These are phyloP conservation scores for Taxillus chinensis DNA, from an alignment of 164 flowering plant species.

Conservation along the genomic window DNA sequence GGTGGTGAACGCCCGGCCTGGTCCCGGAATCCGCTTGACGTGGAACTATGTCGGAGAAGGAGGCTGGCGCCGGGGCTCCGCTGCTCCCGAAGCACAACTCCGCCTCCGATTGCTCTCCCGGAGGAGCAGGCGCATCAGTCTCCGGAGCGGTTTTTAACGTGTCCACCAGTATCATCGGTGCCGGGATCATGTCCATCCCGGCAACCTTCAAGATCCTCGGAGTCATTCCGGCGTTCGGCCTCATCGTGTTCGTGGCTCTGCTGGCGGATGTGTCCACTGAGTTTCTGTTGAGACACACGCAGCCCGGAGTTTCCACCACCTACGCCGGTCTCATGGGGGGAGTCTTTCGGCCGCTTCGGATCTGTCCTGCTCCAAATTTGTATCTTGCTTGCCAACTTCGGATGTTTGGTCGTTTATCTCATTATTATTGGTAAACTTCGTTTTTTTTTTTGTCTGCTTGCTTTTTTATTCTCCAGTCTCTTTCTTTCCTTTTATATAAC, in stretches of 20 bases:
- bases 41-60: not conserved
- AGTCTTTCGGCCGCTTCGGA: slow-evolving; percentile 68
- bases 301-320: slow-evolving; percentile 41
- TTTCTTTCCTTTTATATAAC: not conserved
- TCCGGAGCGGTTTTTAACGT: slow-evolving; percentile 84
- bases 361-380: slow-evolving; percentile 57
- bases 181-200: slow-evolving; percentile 97
- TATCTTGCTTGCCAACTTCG: slow-evolving; percentile 56
- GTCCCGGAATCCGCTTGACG: too few relatives aligned
- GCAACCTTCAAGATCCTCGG: slow-evolving; percentile 86
- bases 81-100: not conserved
- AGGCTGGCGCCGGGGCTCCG: not conserved
- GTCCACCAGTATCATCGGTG: slow-evolving; percentile 87
- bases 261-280: slow-evolving; percentile 62
- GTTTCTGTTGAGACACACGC: slow-evolving; percentile 59
- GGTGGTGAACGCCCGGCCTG: too few relatives aligned
- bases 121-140: slow-evolving; percentile 20
- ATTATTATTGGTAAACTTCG: slow-evolving; percentile 66
- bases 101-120: not conserved
- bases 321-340: slow-evolving; percentile 78
- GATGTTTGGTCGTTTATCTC: slow-evolving; percentile 54
- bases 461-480: not conserved
- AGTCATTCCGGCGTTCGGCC: slow-evolving; percentile 47
- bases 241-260: slow-evolving; percentile 47
- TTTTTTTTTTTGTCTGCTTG: not conserved